Conservation (phyloP, 345 rosid genomes). For the Populus davidiana region DNA sequence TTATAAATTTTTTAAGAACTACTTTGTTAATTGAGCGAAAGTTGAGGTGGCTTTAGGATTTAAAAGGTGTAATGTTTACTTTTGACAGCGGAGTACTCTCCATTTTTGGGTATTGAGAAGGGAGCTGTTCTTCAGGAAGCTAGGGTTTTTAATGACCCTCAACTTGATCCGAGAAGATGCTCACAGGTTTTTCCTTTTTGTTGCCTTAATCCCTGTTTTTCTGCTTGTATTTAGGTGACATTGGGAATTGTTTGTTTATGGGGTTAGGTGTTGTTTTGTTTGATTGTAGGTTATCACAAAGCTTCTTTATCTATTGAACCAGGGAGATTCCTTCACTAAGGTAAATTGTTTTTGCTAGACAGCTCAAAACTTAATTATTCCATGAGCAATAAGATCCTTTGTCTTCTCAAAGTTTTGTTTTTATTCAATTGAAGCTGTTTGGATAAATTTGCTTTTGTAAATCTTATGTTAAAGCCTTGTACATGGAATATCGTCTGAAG, state of each 20-base stretch:
- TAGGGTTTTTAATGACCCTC: constrained; percentile 95
- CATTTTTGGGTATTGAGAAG: constrained; percentile 92
- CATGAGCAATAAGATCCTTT: neutral
- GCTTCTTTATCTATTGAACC: constrained; percentile 90
- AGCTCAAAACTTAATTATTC: constrained; percentile 7
- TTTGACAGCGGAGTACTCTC: constrained; percentile 79
- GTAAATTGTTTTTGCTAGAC: constrained; percentile 30
- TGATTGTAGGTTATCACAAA: constrained; percentile 80
- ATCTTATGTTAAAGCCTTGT: neutral
- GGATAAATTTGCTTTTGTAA: neutral
- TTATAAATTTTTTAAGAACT: constrained; percentile 14
- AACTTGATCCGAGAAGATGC: constrained; percentile 95
- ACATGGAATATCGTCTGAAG: constrained; percentile 1
- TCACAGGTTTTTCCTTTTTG: constrained; percentile 62
- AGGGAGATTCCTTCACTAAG: constrained; percentile 93
- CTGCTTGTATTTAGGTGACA: neutral
- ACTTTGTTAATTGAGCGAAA: neutral
- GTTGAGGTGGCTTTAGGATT: neutral
- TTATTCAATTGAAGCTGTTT: neutral
- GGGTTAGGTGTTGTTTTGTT: constrained; percentile 5
- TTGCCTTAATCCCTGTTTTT: constrained; percentile 1
- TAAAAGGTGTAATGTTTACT: constrained; percentile 10
- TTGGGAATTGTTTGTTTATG: neutral
- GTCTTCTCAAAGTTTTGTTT: neutral
- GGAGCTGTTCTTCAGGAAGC: constrained; percentile 99